Conservation (phyloP, 1,139 yeast species). For the Yamadazyma membranifaciens region DNA sequence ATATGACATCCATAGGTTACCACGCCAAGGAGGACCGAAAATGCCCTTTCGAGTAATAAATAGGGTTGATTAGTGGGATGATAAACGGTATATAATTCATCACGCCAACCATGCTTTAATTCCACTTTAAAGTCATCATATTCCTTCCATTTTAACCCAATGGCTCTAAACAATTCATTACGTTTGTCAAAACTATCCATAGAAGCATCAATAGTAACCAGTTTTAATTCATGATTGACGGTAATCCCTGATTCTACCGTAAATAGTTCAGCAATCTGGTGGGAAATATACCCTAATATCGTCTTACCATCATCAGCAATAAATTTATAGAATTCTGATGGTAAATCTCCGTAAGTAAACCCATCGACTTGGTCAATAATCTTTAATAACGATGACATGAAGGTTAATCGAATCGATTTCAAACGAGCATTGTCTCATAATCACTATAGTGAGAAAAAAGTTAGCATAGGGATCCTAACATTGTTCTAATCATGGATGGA, state of each 20-base stretch:
- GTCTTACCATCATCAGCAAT: conserved; percentile 48
- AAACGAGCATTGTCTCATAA: too few relatives aligned
- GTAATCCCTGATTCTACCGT: conserved; percentile 26
- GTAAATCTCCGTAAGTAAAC: conserved; percentile 33
- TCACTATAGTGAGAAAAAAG: too few relatives aligned
- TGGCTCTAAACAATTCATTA: conserved; percentile 37
- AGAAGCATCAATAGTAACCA: conserved; percentile 34
- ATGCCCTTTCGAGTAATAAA: conserved; percentile 72
- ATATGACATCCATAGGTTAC: conserved; percentile 89
- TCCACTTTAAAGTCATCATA: conserved; percentile 38
- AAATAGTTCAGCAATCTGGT: conserved; percentile 43
- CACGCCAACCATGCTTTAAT: conserved; percentile 73
- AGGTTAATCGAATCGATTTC: too few relatives aligned
- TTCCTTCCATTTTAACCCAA: conserved; percentile 46
- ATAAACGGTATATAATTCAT: conserved; percentile 77
- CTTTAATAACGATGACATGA: conserved; percentile 11
- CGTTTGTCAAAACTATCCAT: conserved; percentile 50
- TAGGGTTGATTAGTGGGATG: conserved; percentile 56
- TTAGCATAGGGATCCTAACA: neutral
- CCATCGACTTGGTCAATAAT: conserved; percentile 48
- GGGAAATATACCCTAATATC: conserved; percentile 53
- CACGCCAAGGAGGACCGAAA: conserved; percentile 78
- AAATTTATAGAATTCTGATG: conserved; percentile 32
- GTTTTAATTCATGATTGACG: conserved; percentile 26
- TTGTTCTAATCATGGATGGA: conserved; percentile 5